Evolutionary conservation across 2,329 filamentous ascomycete genomes (phyloP).

Genomic region (Mariannaea sp.): DNA sequence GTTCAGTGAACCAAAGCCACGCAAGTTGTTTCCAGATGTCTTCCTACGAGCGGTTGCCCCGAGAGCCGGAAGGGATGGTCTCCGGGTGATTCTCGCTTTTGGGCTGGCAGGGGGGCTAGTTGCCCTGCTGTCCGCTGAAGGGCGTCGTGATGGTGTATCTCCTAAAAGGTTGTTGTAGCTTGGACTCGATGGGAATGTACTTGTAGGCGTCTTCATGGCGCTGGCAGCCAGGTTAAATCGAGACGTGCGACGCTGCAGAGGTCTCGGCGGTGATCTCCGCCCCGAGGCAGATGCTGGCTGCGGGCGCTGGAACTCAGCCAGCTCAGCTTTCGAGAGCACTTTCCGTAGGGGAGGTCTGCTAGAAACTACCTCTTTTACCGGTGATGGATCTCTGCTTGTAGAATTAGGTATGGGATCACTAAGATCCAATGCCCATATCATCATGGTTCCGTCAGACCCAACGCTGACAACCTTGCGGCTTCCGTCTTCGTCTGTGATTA

Average conservation of each 20-base stretch:
- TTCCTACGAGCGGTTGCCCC: conserved; percentile 54
- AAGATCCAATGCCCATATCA: conserved; percentile 72
- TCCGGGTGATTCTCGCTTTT: conserved; percentile 51
- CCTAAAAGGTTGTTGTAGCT: conserved; percentile 45
- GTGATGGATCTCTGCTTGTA: conserved; percentile 58
- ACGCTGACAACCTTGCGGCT: conserved; percentile 70
- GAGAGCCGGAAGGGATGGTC: conserved; percentile 60
- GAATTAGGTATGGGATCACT: conserved; percentile 50
- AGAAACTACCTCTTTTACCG: conserved; percentile 56
- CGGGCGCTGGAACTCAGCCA: conserved; percentile 75
- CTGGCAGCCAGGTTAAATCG: conserved; percentile 50
- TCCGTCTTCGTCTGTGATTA: conserved; percentile 65
- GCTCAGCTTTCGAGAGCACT: conserved; percentile 83
- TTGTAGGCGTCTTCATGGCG: conserved; percentile 46
- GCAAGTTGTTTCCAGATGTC: conserved; percentile 51
- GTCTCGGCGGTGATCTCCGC: conserved; percentile 60
- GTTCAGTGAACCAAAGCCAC: conserved; percentile 60
- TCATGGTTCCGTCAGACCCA: conserved; percentile 79
- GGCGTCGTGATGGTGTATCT: conserved; percentile 54
- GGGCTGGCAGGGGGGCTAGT: conserved; percentile 58
- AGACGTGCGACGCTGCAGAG: conserved; percentile 60
- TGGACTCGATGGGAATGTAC: conserved; percentile 48
- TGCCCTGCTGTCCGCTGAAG: conserved; percentile 50
- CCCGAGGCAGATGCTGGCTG: conserved; percentile 52
- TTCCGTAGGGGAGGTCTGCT: conserved; percentile 77